Evolutionary conservation across 2,329 filamentous ascomycete species (phyloP).

Genomic region (Fusarium sp.): DNA sequence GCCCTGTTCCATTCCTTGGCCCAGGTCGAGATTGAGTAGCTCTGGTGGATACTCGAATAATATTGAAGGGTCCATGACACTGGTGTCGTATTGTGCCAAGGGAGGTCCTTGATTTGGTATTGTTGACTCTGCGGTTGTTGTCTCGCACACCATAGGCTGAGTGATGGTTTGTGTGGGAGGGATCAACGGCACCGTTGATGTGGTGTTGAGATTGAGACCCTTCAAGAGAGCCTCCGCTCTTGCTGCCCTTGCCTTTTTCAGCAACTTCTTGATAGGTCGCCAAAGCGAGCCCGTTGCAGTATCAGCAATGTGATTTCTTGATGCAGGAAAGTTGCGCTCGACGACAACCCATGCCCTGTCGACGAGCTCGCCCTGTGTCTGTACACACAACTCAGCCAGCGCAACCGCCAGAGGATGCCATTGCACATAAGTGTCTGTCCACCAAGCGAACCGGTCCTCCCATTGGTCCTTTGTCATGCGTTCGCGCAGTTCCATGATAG

Average conservation of each 20-base stretch:
- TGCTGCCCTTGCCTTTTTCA: constrained; percentile 61
- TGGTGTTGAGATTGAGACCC: constrained; percentile 35
- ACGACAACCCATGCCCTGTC: constrained; percentile 63
- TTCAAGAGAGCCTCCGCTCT: constrained; percentile 49
- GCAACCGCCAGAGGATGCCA: constrained; percentile 68
- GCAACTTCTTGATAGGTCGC: constrained; percentile 65
- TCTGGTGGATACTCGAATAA: constrained; percentile 46
- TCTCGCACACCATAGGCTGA: constrained; percentile 25
- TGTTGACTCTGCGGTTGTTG: constrained; percentile 1
- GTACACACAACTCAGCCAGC: constrained; percentile 63
- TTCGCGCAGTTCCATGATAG: constrained; percentile 58
- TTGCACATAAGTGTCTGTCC: constrained; percentile 63
- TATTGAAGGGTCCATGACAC: constrained; percentile 46
- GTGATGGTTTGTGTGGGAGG: constrained; percentile 5
- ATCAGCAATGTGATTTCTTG: constrained; percentile 61
- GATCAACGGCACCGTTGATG: constrained; percentile 11
- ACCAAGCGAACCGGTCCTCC: constrained; percentile 58
- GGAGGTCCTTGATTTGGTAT: constrained; percentile 1
- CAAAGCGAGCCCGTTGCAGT: constrained; percentile 63
- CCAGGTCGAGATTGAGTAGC: constrained; percentile 41
- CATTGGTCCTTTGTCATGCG: constrained; percentile 49
- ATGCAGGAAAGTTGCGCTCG: constrained; percentile 58
- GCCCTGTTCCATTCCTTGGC: constrained; percentile 33
- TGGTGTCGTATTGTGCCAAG: constrained; percentile 41
- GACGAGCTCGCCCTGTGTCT: constrained; percentile 58